Percentiles rank a stretch among this genome's conserved stretches.
phyloP scores from a whole-genome alignment of 768 basidiomycete genomes.

The Coprinopsis sp. region DNA sequence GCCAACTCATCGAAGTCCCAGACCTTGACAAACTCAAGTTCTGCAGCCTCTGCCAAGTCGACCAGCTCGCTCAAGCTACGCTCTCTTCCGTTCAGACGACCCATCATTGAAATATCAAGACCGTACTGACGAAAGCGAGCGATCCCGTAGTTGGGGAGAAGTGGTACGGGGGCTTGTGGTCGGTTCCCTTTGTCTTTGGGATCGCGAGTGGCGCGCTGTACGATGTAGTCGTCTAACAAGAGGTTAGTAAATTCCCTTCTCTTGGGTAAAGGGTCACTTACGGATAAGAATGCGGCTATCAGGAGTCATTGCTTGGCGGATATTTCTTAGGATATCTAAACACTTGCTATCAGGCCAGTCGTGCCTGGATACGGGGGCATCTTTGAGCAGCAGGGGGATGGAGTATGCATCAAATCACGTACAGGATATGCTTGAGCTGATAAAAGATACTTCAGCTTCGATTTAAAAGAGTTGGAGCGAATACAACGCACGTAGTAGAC shows the following conservation, averaged over 20 bases:
- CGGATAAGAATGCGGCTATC: constrained; percentile 33
- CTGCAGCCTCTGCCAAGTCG: constrained; percentile 26
- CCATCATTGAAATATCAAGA: constrained; percentile 45
- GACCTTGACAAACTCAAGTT: constrained; percentile 27
- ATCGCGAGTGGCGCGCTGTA: constrained; percentile 24
- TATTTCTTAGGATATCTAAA: constrained; percentile 30
- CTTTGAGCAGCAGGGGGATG: too few relatives aligned
- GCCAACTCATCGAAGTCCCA: constrained; percentile 29
- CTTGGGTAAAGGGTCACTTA: constrained; percentile 18
- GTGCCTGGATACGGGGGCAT: constrained; percentile 25
- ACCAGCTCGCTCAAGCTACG: constrained; percentile 38
- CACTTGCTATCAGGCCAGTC: constrained; percentile 37
- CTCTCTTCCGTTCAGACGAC: constrained; percentile 36
- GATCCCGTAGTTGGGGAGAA: constrained; percentile 45
- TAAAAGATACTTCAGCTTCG: too few relatives aligned
- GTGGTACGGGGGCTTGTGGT: constrained; percentile 35
- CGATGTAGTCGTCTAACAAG: constrained; percentile 31
- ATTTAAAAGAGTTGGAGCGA: background rate
- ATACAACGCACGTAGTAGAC: constrained; percentile 37
- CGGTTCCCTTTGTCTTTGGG: background rate
- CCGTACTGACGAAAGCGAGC: constrained; percentile 37
- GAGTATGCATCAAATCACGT: too few relatives aligned
- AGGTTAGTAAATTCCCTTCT: too few relatives aligned
- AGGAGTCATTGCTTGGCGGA: constrained; percentile 31
- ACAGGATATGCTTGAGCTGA: constrained; percentile 35